phyloP scores from a whole-genome alignment of 169 alveolate genomes.

The Neospora caninum region DNA sequence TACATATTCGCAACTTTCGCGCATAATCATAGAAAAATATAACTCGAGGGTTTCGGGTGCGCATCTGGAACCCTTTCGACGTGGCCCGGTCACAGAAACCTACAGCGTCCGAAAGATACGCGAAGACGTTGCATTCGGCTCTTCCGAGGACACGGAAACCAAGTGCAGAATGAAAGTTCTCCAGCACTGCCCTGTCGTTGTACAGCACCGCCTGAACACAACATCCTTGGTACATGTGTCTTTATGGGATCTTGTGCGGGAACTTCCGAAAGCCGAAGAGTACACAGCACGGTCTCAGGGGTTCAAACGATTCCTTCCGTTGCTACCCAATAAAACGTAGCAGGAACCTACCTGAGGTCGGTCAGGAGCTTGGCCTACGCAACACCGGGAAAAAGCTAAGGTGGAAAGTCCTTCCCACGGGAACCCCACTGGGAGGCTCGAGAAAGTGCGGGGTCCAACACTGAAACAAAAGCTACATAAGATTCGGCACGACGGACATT shows the following conservation, averaged over 20 bases:
- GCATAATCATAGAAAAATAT: too few species aligned
- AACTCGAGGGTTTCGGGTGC: too few species aligned
- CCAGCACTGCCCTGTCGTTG: conserved; percentile 85
- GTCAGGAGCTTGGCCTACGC: too few species aligned
- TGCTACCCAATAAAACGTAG: neutral
- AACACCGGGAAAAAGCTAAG: too few species aligned
- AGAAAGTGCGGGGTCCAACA: too few species aligned
- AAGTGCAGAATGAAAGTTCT: conserved; percentile 80
- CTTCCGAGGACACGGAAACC: conserved; percentile 35
- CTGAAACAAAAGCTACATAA: too few species aligned
- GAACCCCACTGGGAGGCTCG: too few species aligned
- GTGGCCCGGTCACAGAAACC: neutral
- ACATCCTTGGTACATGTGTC: too few species aligned
- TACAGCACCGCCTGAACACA: conserved; percentile 73
- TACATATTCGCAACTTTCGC: too few species aligned
- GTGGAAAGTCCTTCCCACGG: too few species aligned
- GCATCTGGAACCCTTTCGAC: too few species aligned
- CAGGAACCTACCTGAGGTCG: neutral
- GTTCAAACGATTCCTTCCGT: neutral
- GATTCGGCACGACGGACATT: too few species aligned
- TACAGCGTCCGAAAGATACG: conserved; percentile 41
- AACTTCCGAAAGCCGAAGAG: neutral
- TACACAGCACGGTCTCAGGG: neutral
- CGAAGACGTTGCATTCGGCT: conserved; percentile 39
- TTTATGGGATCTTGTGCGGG: neutral